Evolutionary conservation across 148 eudicot genomes (phyloP), one percentile per base, ranked within the genome.

Genomic region (Polygonum aviculare): DNA sequence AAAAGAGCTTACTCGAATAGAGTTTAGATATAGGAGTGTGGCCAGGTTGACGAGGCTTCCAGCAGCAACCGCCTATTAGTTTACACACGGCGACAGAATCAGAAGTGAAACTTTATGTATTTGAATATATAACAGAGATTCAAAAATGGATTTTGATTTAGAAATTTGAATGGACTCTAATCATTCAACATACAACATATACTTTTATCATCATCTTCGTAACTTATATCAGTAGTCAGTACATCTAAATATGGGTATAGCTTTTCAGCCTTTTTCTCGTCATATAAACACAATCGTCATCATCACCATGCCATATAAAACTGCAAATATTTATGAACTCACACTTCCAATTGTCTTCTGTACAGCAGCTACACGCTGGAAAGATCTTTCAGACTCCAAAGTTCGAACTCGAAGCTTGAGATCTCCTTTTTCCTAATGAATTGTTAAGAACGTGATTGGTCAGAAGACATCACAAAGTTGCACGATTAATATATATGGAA

Each of bases 361-460:
- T 77, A 95, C 91, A 51, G 92, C 87, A 74, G 98, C 98, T 75
- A 95, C 98, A 40, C 98, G 92, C 82, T 90, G 96, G 85, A 95
- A 95, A 73, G 98, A 74, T 86, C 98, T 89, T 82, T 95, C 98
- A 54, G 98, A 95, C 79, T 95, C 98, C 77, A 95, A 77, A 83
- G 98, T 78, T 82, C 98, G 86, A 73, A 95, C 98, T 54, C 98
- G 91, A 80, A 95, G 97, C 88, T 95, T 95, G 81, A 95, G 79
- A 79, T 95, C 98, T 60, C 98, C 97, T 87, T 95, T 96, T 80
- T 95, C 98, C 98, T 95, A 80, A 55, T 67, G 33, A 21, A 44
- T 60, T 8, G 73, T 50, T 9, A 62, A 65, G 54, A 74, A 12
- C 5, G 21, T 51, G 7, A 18, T 63, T 16, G 72, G 19, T 67